Base-by-base conservation (phyloP, 306 rosid genomes). In the Styphnolobium japonicum region DNA sequence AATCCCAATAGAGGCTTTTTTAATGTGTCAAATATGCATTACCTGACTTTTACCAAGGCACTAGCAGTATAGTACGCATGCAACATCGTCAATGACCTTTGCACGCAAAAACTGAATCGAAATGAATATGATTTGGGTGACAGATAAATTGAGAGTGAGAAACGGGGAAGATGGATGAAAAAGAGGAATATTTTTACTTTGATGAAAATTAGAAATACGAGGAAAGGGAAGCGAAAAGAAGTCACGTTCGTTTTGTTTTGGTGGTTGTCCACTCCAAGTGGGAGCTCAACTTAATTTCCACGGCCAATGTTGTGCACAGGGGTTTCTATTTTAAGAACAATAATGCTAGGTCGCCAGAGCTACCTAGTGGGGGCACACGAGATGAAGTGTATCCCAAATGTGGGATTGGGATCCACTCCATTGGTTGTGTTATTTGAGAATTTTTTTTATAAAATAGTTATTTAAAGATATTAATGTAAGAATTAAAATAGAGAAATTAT, bases 261-360 rank as follows among this genome's bases (percentile, higher is more conserved):
- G 63, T 78, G 81, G 83, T 81, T 73, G 69, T 61, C 83, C 84
- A 52, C 79, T 73, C 66, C 64, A 67, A 81, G 70, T 67, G 76
- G 83, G 76, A 57, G 25, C 23, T 55, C 57, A 43, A 55, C 71
- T 52, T 10, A 69, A 72, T 77, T 71, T 75, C 1, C 33, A 83
- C 65, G 86, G 86, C 66, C 67, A 56, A 53, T 72, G 42, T 78
- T 68, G 78, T 79, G 65, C 4, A 33, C 22, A 70, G 9, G 65
- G 42, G 48, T 64, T 49, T 72, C 76, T 83, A 78, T 78, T 71
- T 83, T 83, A 77, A 55, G 71, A 77, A 51, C 37, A 31, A 70
- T 75, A 42, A 27, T 67, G 66, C 46, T 16, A 42, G 18, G 31
- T n/a, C 23, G 45, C 70, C 18, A 33, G 52, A 67, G 23, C 19